Percentiles rank a stretch among this genome's conserved stretches.
Conservation (phyloP, 306 rosid genomes). For the Vachellia collinsii region DNA sequence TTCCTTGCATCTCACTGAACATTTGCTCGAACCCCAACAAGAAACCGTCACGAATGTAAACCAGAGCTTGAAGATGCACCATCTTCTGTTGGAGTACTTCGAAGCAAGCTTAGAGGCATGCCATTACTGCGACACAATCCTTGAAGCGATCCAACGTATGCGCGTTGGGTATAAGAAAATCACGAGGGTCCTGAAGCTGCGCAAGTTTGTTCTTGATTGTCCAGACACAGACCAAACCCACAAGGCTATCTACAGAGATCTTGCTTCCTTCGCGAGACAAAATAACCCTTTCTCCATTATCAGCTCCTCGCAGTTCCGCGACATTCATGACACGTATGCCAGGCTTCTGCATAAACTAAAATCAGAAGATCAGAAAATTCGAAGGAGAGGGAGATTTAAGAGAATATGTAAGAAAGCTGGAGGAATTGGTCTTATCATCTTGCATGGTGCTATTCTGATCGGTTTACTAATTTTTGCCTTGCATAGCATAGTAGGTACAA, state of each 20-base stretch:
- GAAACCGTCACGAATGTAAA: conserved; percentile 52
- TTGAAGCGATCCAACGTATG: conserved; percentile 56
- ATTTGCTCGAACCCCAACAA: conserved; percentile 73
- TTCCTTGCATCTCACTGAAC: conserved; percentile 41
- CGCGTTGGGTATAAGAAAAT: conserved; percentile 45
- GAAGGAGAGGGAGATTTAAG: conserved; percentile 37
- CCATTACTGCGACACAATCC: conserved; percentile 63
- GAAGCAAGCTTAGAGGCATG: conserved; percentile 74
- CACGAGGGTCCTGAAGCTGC: conserved; percentile 45
- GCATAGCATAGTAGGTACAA: conserved; percentile 67
- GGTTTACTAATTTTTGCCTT: conserved; percentile 50
- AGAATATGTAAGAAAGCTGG: conserved; percentile 55
- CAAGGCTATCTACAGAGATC: conserved; percentile 50
- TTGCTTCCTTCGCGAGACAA: conserved; percentile 47
- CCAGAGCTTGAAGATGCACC: conserved; percentile 46
- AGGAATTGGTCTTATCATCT: conserved; percentile 45
- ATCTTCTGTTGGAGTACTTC: conserved; percentile 71
- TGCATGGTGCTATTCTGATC: conserved; percentile 48
- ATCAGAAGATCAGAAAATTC: conserved; percentile 38
- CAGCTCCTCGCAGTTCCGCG: conserved; percentile 40
- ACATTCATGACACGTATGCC: conserved; percentile 45
- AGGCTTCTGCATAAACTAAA: conserved; percentile 48
- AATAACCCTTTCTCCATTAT: conserved; percentile 59
- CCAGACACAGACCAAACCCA: conserved; percentile 30
- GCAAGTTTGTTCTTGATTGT: conserved; percentile 31